phyloP scores from a whole-genome alignment of 805 yeast species.

The Saccharomyces mikatae region DNA sequence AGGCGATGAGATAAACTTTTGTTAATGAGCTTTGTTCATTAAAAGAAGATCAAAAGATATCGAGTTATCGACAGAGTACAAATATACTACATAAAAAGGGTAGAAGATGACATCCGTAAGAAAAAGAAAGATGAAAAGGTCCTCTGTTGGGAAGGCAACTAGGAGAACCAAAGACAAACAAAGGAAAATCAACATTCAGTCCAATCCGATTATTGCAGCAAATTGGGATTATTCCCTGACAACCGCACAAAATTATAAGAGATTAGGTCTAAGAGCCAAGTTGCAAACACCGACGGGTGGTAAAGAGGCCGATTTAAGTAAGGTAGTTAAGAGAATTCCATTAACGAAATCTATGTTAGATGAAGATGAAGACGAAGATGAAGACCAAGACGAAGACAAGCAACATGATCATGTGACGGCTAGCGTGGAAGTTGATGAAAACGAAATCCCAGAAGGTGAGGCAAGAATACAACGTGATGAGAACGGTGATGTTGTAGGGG shows the following conservation, averaged over 20 bases:
- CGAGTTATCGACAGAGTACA: not conserved
- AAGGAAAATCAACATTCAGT: constrained; percentile 53
- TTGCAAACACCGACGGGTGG: constrained; percentile 75
- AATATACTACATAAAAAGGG: not conserved
- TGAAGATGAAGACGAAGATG: constrained; percentile 12
- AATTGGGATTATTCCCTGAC: constrained; percentile 86
- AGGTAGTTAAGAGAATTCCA: constrained; percentile 32
- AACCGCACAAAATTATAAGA: constrained; percentile 76
- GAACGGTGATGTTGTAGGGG: constrained; percentile 55
- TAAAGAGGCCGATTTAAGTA: constrained; percentile 47
- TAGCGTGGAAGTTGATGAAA: constrained; percentile 34
- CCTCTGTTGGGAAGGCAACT: constrained; percentile 61
- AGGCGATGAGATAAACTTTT: constrained; percentile 2
- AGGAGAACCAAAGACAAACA: constrained; percentile 64
- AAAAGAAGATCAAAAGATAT: not conserved
- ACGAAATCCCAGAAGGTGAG: constrained; percentile 65
- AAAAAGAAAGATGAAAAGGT: constrained; percentile 73
- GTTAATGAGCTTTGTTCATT: not conserved
- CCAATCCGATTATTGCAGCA: constrained; percentile 77
- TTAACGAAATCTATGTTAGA: constrained; percentile 18
- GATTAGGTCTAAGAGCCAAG: constrained; percentile 64
- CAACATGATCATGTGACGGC: constrained; percentile 16
- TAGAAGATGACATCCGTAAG: constrained; percentile 60
- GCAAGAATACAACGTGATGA: constrained; percentile 69
- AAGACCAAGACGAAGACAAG: constrained; percentile 8